Evolutionary conservation across 2,329 filamentous ascomycete genomes (phyloP), one percentile per base, ranked within the genome.

Genomic region (Xylaria sp.): DNA sequence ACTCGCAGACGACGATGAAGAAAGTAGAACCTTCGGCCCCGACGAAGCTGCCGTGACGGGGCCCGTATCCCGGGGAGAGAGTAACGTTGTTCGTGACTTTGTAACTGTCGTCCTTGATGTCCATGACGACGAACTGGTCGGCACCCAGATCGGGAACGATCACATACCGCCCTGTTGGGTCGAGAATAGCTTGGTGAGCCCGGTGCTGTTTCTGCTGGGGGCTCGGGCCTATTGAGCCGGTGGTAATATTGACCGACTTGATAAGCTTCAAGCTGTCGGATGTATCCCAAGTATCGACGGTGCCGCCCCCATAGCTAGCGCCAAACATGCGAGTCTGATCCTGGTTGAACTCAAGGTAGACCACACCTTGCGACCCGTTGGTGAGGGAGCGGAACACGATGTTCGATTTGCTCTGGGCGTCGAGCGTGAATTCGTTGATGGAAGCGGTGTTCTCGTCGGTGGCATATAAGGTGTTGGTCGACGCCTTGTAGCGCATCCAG

Each of bases 41-140:
- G 70, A 79, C 78, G 73, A 83, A 84, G 66, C 76, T 76, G 49
- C 80, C 82, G 67, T 85, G 83, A 17, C 83, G 81, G 3, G 83
- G 83, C 0, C 82, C 82, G 38, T 77, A 78, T 58, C 79, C 80
- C 10, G 74, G 67, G 10, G 75, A 73, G 58, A 80, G 72, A 5
- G 65, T 47, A 38, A 77, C 69, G 41, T 67, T 71, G 68, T 72
- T 76, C 33, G 71, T 72, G 41, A 83, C 68, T 6, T 72, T 69
- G 67, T 74, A 83, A 15, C 71, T 69, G 54, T 81, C 78, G 62
- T 76, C 72, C 63, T 75, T 67, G 56, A 76, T 72, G 74, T 83
- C 79, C 35, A 84, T 71, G 55, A 84, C 67, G 35, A 81, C 65
- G 33, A 85, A 66, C n/a, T 72, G 70, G 72, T 85, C 81, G 31